phyloP scores from a whole-genome alignment of 192 early-diverging fungal species.

The Haplosporangium gracile region DNA sequence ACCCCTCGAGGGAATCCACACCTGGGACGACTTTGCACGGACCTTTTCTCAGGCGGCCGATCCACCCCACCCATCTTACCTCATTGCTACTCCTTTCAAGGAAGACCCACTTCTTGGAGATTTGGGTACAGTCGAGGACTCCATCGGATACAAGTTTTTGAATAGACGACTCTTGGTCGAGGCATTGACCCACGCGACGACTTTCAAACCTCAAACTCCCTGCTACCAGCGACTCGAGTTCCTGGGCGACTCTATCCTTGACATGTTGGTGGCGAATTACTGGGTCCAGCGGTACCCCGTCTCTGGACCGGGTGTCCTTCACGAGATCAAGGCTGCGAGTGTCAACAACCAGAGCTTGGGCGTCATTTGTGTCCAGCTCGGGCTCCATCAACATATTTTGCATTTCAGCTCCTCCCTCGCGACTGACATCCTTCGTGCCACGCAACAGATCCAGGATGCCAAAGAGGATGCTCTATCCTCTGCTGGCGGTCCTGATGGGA shows the following conservation, averaged over 20 bases:
- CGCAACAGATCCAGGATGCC: slow-evolving; percentile 16
- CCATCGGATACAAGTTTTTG: slow-evolving; percentile 75
- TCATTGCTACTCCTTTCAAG: neutral
- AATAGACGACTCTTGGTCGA: slow-evolving; percentile 73
- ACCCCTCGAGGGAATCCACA: slow-evolving; percentile 61
- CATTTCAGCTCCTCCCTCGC: slow-evolving; percentile 70
- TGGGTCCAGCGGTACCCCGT: slow-evolving; percentile 76
- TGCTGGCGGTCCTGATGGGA: neutral
- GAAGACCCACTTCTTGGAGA: slow-evolving; percentile 1
- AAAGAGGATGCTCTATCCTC: slow-evolving; percentile 60
- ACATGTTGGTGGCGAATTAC: slow-evolving; percentile 80
- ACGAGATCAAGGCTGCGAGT: slow-evolving; percentile 82
- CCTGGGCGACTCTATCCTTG: slow-evolving; percentile 84
- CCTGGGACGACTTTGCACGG: slow-evolving; percentile 62
- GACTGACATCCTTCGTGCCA: slow-evolving; percentile 68
- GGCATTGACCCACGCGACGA: slow-evolving; percentile 87
- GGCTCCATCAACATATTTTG: slow-evolving; percentile 77
- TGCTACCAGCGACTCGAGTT: slow-evolving; percentile 96
- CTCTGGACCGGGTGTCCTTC: slow-evolving; percentile 78
- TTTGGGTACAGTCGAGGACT: slow-evolving; percentile 38
- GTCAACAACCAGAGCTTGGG: slow-evolving; percentile 90
- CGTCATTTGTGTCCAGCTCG: slow-evolving; percentile 71
- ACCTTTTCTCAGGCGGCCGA: neutral
- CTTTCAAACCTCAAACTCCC: slow-evolving; percentile 62
- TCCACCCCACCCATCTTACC: too few relatives aligned